phyloP scores from a whole-genome alignment of 306 rosid genomes.

The Cajanus cajan region DNA sequence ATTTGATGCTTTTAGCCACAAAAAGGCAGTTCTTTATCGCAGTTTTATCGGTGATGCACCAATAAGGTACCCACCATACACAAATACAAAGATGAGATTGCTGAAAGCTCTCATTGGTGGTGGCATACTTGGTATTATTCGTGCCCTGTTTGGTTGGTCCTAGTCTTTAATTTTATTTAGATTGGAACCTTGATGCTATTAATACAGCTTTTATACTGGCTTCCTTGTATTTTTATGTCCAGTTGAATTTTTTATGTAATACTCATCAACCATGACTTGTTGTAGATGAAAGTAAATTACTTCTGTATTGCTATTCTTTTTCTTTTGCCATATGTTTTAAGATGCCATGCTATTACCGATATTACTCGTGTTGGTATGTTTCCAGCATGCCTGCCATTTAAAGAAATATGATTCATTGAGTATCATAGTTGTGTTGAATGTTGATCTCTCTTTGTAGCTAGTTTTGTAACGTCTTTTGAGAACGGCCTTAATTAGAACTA shows the following conservation, averaged over 20 bases:
- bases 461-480: background rate
- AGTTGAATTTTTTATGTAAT: background rate
- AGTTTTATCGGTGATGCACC: slow-evolving; percentile 70
- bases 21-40: slow-evolving; percentile 90
- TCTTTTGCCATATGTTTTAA: background rate
- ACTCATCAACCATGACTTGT: background rate
- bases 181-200: background rate
- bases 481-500: background rate
- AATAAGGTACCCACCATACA: slow-evolving; percentile 89
- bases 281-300: background rate
- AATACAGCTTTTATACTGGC: background rate
- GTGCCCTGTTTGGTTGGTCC: slow-evolving; percentile 79
- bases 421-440: background rate
- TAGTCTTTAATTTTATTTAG: slow-evolving; percentile 22
- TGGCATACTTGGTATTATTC: slow-evolving; percentile 53
- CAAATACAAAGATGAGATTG: slow-evolving; percentile 61
- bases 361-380: too few relatives aligned
- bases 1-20: slow-evolving; percentile 91
- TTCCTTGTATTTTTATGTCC: slow-evolving; percentile 20
- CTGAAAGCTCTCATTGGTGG: slow-evolving; percentile 81
- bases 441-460: background rate
- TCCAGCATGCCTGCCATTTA: background rate
- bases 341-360: too few relatives aligned
- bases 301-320: background rate
- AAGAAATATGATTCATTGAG: background rate